Conservation (phyloP, 2,329 filamentous ascomycete genomes). For the Colletotrichum caudatum region DNA sequence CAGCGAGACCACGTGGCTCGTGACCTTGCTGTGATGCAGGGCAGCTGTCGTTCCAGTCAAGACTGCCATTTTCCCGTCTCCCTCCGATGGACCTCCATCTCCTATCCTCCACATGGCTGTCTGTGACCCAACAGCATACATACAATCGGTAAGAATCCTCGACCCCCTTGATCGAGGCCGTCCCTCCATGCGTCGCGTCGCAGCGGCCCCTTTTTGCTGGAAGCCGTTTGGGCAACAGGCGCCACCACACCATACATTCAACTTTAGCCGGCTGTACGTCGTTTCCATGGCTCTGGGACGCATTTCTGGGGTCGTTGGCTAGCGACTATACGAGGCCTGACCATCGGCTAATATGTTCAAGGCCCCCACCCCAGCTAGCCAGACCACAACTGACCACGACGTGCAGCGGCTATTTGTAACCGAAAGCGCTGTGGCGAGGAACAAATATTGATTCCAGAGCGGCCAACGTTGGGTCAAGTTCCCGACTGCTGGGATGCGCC, state of each 20-base stretch:
- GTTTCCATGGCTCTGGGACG: constrained; percentile 30
- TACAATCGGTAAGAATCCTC: not conserved
- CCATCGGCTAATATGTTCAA: constrained; percentile 21
- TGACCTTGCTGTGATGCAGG: not conserved
- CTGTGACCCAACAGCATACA: not conserved
- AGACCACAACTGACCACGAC: not conserved
- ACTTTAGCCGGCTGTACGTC: constrained; percentile 27
- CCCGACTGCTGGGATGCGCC: constrained; percentile 7
- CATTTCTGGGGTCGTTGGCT: not conserved
- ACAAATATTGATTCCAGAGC: not conserved
- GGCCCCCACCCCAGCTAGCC: not conserved
- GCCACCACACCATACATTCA: constrained; percentile 10
- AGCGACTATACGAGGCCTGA: not conserved
- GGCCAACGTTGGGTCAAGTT: not conserved
- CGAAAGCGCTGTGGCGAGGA: not conserved
- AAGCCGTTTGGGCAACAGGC: not conserved
- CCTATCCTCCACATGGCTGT: not conserved
- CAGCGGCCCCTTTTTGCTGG: constrained; percentile 15
- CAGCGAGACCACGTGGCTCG: not conserved
- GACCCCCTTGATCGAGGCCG: constrained; percentile 2
- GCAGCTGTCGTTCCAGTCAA: not conserved
- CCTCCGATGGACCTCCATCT: not conserved
- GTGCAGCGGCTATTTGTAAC: constrained; percentile 6
- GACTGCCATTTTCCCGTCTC: not conserved
- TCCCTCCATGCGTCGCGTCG: constrained; percentile 5